Evolutionary conservation across 306 rosid species (phyloP).

Genomic region (Malus asiatica): DNA sequence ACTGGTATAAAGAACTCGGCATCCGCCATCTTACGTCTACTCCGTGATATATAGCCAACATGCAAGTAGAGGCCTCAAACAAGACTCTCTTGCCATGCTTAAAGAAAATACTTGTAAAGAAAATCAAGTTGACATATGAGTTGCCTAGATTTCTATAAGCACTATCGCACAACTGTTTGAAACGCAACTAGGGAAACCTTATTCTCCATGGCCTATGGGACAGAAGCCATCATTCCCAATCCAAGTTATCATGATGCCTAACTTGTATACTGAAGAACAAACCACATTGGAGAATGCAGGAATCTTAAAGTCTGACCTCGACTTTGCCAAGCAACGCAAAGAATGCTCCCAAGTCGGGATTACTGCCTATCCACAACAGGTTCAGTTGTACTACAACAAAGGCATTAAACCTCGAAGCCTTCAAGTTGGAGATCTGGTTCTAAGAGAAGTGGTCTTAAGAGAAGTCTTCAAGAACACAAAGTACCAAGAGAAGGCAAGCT

Average conservation of each 20-base stretch:
- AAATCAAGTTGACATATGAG: not conserved
- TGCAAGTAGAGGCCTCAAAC: too few species aligned
- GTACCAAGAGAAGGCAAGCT: not conserved
- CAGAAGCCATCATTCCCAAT: not conserved
- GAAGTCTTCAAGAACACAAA: not conserved
- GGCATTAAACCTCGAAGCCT: not conserved
- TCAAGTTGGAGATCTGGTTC: not conserved
- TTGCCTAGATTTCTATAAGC: not conserved
- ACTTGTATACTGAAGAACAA: not conserved
- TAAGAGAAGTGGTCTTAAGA: not conserved
- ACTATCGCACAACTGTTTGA: not conserved
- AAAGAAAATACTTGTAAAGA: not conserved
- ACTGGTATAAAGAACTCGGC: too few species aligned
- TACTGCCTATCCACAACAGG: not conserved
- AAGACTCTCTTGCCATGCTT: too few species aligned
- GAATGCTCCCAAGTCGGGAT: not conserved
- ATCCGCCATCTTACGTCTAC: too few species aligned
- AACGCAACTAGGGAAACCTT: not conserved
- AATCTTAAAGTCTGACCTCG: too few species aligned
- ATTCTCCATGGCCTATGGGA: not conserved
- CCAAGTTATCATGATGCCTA: not conserved
- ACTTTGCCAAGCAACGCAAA: not conserved
- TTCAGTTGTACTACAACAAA: not conserved
- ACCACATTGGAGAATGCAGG: too few species aligned
- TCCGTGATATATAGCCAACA: too few species aligned